A percentile compares a stretch with the other conserved stretches of the same genome.
These are phyloP conservation scores for Stylosanthes scabra DNA, from an alignment of 331 rosid genomes.

Conservation along the genomic window DNA sequence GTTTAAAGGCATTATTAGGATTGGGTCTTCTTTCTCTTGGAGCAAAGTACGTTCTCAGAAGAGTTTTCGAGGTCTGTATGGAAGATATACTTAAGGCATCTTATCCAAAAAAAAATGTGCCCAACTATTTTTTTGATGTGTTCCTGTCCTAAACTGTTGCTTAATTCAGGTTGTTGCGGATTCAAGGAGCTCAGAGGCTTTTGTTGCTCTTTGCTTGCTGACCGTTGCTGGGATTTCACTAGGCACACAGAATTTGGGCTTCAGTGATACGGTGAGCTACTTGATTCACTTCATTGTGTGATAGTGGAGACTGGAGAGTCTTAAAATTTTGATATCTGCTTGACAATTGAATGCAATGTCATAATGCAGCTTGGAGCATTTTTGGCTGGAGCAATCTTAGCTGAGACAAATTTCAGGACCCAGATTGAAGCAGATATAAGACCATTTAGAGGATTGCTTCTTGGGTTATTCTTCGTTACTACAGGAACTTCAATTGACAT, in stretches of 20 bases:
- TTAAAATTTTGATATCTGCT: constrained; percentile 10
- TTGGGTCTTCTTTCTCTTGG: constrained; percentile 96
- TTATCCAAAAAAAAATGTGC: constrained; percentile 23
- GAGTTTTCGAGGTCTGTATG: constrained; percentile 87
- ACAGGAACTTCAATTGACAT: constrained; percentile 94
- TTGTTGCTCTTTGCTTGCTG: constrained; percentile 96
- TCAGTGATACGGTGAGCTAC: constrained; percentile 89
- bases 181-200: constrained; percentile 99
- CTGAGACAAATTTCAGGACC: constrained; percentile 98
- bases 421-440: constrained; percentile 99
- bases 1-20: constrained; percentile 96
- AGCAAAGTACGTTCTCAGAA: constrained; percentile 88
- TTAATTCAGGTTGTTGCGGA: constrained; percentile 92
- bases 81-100: constrained; percentile 24
- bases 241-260: constrained; percentile 92
- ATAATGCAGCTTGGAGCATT: constrained; percentile 95
- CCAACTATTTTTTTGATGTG: constrained; percentile 33
- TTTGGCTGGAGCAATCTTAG: constrained; percentile 97
- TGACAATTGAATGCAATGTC: constrained; percentile 38
- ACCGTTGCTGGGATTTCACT: constrained; percentile 98
- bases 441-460: constrained; percentile 98
- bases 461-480: constrained; percentile 89
- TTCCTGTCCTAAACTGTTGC: constrained; percentile 44
- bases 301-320: constrained; percentile 21
- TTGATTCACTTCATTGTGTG: constrained; percentile 26